A percentile compares a stretch with the other conserved stretches of the same genome.
Conservation (phyloP, 495 filamentous ascomycete species). For the Darksidea phi region DNA sequence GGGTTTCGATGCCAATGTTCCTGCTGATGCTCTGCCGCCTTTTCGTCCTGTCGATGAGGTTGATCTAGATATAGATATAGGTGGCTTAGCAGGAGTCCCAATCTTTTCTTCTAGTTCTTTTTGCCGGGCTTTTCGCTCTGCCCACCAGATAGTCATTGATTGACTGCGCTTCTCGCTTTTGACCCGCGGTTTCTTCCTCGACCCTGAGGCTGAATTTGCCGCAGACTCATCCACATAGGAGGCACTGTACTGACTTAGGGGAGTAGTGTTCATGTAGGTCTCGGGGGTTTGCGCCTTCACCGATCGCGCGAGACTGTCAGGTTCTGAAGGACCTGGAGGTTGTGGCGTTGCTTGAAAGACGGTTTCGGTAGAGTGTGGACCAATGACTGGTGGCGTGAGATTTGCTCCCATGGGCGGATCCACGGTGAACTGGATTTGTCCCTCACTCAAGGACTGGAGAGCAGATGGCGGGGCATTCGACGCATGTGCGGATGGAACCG, state of each 20-base stretch:
- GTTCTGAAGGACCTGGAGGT: constrained; percentile 13
- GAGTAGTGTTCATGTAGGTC: constrained; percentile 30
- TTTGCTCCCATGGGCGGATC: constrained; percentile 10
- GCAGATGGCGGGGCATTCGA: constrained; percentile 12
- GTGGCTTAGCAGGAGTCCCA: not conserved
- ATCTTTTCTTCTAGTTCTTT: constrained; percentile 25
- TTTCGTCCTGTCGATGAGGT: not conserved
- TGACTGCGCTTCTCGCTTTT: constrained; percentile 42
- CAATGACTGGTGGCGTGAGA: constrained; percentile 1
- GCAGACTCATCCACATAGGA: constrained; percentile 15
- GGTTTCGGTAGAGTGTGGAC: constrained; percentile 8
- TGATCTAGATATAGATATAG: not conserved
- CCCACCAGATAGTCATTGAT: constrained; percentile 44
- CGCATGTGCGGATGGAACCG: not conserved
- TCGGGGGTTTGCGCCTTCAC: constrained; percentile 10
- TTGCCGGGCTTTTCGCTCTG: constrained; percentile 38
- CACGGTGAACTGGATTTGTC: constrained; percentile 32
- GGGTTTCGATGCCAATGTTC: not conserved
- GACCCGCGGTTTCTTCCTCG: constrained; percentile 32
- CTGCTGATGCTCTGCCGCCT: not conserved
- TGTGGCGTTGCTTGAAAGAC: constrained; percentile 34
- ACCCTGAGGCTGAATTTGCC: constrained; percentile 11
- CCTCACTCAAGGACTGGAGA: constrained; percentile 31
- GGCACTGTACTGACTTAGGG: constrained; percentile 23
- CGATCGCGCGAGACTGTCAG: not conserved